phyloP scores from a whole-genome alignment of 2,329 filamentous ascomycete species.

The Cladophialophora carrionii region DNA sequence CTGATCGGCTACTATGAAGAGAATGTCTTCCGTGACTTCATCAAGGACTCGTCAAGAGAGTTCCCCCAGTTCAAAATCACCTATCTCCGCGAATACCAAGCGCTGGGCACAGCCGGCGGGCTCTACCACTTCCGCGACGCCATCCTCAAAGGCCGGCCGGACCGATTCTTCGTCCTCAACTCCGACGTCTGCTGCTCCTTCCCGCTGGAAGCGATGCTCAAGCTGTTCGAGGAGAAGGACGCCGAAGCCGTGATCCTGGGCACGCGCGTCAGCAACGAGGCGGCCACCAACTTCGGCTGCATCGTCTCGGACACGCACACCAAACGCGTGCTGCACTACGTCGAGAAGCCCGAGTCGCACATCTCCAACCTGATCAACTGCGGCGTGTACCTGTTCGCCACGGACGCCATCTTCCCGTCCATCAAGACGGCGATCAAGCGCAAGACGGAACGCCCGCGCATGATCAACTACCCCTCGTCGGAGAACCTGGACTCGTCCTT shows the following conservation, averaged over 20 bases:
- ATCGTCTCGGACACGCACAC: slow-evolving; percentile 94
- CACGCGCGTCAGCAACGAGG: slow-evolving; percentile 85
- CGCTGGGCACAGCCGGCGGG: slow-evolving; percentile 90
- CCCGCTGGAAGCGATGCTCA: slow-evolving; percentile 92
- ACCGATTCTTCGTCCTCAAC: slow-evolving; percentile 96
- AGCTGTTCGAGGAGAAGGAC: slow-evolving; percentile 89
- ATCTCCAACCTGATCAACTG: slow-evolving; percentile 99
- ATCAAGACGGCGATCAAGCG: slow-evolving; percentile 95
- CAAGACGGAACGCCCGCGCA: slow-evolving; percentile 83
- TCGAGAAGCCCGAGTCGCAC: slow-evolving; percentile 97
- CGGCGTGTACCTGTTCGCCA: slow-evolving; percentile 95
- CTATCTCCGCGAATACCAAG: slow-evolving; percentile 97
- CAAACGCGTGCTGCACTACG: slow-evolving; percentile 95
- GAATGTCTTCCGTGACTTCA: slow-evolving; percentile 94
- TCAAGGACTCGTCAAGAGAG: slow-evolving; percentile 82
- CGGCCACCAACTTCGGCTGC: slow-evolving; percentile 95
- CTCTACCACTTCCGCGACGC: slow-evolving; percentile 99
- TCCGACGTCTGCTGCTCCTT: slow-evolving; percentile 99
- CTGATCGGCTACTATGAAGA: slow-evolving; percentile 99
- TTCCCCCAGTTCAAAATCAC: slow-evolving; percentile 89
- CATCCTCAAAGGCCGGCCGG: slow-evolving; percentile 92
- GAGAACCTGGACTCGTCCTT: slow-evolving; percentile 81
- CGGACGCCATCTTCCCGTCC: slow-evolving; percentile 93
- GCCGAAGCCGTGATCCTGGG: slow-evolving; percentile 96
- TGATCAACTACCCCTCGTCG: slow-evolving; percentile 92